Conservation (phyloP, 2,329 filamentous ascomycete genomes). For the Diaporthe aspalathi region DNA sequence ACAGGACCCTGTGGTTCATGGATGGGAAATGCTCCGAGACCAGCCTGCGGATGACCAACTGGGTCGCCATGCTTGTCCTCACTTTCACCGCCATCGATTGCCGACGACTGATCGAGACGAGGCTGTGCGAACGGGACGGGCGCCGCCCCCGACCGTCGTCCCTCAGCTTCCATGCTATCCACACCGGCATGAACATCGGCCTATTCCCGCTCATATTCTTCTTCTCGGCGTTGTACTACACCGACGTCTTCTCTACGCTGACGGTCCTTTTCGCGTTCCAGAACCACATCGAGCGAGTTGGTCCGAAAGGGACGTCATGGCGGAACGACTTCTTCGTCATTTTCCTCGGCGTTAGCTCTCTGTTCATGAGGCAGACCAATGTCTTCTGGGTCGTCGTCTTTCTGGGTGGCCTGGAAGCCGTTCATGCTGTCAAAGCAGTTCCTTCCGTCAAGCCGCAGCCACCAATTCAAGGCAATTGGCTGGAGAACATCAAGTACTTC, state of each 20-base stretch:
- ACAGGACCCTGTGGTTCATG: constrained; percentile 46
- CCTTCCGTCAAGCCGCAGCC: constrained; percentile 44
- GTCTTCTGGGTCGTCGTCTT: constrained; percentile 93
- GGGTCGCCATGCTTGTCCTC: constrained; percentile 55
- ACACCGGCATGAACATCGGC: constrained; percentile 81
- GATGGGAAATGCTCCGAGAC: constrained; percentile 51
- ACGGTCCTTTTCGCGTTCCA: constrained; percentile 78
- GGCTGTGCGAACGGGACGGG: constrained; percentile 49
- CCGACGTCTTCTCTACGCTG: constrained; percentile 85
- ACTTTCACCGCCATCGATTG: constrained; percentile 61
- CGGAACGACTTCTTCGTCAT: constrained; percentile 59
- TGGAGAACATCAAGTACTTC: constrained; percentile 52
- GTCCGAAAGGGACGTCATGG: constrained; percentile 47
- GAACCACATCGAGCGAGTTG: constrained; percentile 61
- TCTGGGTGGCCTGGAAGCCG: constrained; percentile 71
- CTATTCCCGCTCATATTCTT: constrained; percentile 94
- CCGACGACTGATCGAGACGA: constrained; percentile 62
- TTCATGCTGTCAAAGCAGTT: constrained; percentile 62
- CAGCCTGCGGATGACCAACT: constrained; percentile 62
- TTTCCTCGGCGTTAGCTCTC: constrained; percentile 70
- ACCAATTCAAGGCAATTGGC: constrained; percentile 47
- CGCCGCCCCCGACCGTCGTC: constrained; percentile 31
- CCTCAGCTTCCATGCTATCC: constrained; percentile 58
- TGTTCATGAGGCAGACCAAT: constrained; percentile 92
- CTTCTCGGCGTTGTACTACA: constrained; percentile 96